These are phyloP conservation scores for Sambucus nigra DNA, from an alignment of 129 eudicot species.

Conservation along the genomic window DNA sequence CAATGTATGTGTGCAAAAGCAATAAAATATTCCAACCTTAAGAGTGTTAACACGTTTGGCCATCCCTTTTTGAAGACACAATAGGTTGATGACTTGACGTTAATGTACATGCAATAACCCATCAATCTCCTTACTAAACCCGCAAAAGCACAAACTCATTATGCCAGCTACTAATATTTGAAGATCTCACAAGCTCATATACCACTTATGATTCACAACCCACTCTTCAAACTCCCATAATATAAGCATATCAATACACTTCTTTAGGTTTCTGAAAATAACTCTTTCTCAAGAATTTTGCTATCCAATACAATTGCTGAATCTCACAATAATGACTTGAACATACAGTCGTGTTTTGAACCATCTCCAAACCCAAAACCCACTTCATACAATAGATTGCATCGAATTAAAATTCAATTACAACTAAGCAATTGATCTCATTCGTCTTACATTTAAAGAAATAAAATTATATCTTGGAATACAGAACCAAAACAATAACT, in stretches of 20 bases:
- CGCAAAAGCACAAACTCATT: not conserved
- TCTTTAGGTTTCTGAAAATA: not conserved
- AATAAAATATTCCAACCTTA: too few relatives aligned
- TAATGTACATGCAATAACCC: not conserved
- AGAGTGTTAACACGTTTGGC: too few relatives aligned
- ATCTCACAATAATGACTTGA: too few relatives aligned
- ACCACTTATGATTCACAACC: not conserved
- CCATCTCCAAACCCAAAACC: not conserved
- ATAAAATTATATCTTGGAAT: too few relatives aligned
- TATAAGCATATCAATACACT: conserved; percentile 1
- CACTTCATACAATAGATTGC: not conserved
- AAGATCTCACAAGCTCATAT: not conserved
- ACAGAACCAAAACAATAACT: too few relatives aligned
- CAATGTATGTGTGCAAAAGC: too few relatives aligned
- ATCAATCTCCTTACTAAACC: not conserved
- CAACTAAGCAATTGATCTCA: conserved; percentile 2
- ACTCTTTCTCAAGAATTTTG: not conserved
- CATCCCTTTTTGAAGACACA: too few relatives aligned
- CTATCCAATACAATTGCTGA: not conserved
- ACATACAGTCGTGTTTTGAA: not conserved
- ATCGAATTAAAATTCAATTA: not conserved
- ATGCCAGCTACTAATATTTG: not conserved
- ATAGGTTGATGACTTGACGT: too few relatives aligned
- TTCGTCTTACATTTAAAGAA: too few relatives aligned
- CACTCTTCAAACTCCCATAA: not conserved